Evolutionary conservation across 2,329 filamentous ascomycete species (phyloP), one percentile per base, ranked within the genome.

Genomic region (Trichothecium roseum): DNA sequence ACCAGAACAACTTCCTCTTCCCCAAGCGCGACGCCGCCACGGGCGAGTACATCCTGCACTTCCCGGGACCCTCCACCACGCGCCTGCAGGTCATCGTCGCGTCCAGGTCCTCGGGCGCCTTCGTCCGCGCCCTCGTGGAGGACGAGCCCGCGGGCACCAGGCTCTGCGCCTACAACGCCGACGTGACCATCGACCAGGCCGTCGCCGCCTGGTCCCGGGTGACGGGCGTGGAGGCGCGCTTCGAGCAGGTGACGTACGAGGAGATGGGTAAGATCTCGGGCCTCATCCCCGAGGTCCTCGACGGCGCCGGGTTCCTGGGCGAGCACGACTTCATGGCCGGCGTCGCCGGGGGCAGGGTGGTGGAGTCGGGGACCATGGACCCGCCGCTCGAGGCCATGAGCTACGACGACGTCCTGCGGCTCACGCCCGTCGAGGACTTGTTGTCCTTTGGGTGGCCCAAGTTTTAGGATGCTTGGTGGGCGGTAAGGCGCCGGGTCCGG

Each of bases 151-250:
- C 57, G 0, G 55, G 59, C 0, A 60, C 50, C 2, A 66, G 60
- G 18, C 47, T 72, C 2, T 43, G 68, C 2, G 68, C 64, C 1
- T 68, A 64, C 37, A 59, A 68, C 32, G 56, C 52, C 32, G 52
- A 57, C 32, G 32, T 62, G 8, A 56, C 46, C 0, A 36, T 62
- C 1, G 42, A 38, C 0, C 51, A 67, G 26, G 42, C 52, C 2
- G 37, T 57, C 2, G 48, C 56, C 0, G 32, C 46, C 0, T 69
- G 62, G 59, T 47, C 47, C 3, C 50, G 40, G 24, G 51, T 52
- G 6, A 60, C 57, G 1, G 62, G 61, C 0, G 54, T 60, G 17
- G 38, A 54, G n/a, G 59, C 54, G 0, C 42, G 42, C 2, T 47
- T 57, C 12, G 39, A 57, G 2, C 39, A 53, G 7, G 36, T 60